Evolutionary conservation across 1,284 basidiomycete genomes (phyloP), one percentile per base, ranked within the genome.

Genomic region (Afroboletus lepidellus): DNA sequence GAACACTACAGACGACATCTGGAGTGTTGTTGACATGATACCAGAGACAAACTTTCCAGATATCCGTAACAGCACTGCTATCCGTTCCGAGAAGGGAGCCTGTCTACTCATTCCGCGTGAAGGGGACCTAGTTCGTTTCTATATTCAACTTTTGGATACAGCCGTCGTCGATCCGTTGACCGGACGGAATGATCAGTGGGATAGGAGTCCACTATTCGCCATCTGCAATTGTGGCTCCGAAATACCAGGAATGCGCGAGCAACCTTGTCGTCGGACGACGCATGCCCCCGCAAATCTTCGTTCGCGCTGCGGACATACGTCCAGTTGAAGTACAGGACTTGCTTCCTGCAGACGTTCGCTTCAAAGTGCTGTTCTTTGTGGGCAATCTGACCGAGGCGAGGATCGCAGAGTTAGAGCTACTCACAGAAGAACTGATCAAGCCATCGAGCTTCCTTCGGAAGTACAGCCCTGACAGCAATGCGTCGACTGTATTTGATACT

Each of bases 31-130:
- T 23, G 88, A 92, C 67, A 75, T 85, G 53, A 61, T 82, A 21
- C 85, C 85, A 0, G 76, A 81, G 21, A 90, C 87, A 13, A 75
- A 92, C 66, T 90, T 93, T 64, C 91, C 92, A 0, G 91, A 94
- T 67, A 85, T 90, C 56, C 84, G 92, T 32, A 87, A 84, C 58
- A 76, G 76, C 56, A 78, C 77, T 41, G 85, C 60, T 3, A 73
- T 83, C 23, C 87, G 88, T 66, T 87, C 84, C 0, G 74, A 76
- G 43, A 76, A 77, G 47, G 82, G 82, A n/a, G 2, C 78, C 80
- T 0, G 79, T 81, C 61, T 92, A 84, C 72, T 90, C 55, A 88
- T 93, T 48, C 90, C 90, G 0, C 80, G 90, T 33, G 85, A 88
- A 64, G 79, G 73, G 13, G 86, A 89, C 59, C 77, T 78, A 57